phyloP scores from a whole-genome alignment of 2,329 filamentous ascomycete genomes.

The Epichloe bromicola region DNA sequence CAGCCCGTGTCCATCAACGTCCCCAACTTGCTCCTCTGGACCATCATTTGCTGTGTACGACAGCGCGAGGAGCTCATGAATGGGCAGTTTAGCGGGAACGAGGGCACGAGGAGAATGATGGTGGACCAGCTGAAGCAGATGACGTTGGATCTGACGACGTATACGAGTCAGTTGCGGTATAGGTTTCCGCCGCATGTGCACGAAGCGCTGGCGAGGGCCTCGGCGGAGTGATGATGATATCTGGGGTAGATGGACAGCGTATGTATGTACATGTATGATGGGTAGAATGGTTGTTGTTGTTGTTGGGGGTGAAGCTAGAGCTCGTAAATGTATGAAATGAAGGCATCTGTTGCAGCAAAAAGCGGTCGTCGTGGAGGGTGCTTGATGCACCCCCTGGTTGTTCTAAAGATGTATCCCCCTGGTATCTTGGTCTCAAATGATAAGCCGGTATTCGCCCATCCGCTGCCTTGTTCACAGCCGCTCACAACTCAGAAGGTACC shows the following conservation, averaged over 20 bases:
- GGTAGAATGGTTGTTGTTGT: no score
- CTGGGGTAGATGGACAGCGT: background rate
- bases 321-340: no score
- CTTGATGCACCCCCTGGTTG: no score
- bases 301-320: no score
- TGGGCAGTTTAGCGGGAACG: conserved; percentile 63
- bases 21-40: conserved; percentile 87
- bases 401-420: no score
- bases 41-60: conserved; percentile 70
- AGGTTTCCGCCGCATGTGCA: conserved; percentile 77
- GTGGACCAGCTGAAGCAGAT: conserved; percentile 63
- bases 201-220: conserved; percentile 74
- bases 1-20: conserved; percentile 78
- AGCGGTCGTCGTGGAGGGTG: no score
- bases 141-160: conserved; percentile 83
- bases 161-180: conserved; percentile 85
- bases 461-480: no score
- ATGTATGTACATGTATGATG: no score
- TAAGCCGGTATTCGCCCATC: no score
- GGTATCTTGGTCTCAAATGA: no score
- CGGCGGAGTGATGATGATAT: conserved; percentile 42
- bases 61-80: conserved; percentile 60
- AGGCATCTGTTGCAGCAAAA: no score
- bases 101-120: conserved; percentile 48
- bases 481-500: no score